Base-by-base conservation (phyloP, 2,329 filamentous ascomycete genomes). In the Fusarium acutatum region DNA sequence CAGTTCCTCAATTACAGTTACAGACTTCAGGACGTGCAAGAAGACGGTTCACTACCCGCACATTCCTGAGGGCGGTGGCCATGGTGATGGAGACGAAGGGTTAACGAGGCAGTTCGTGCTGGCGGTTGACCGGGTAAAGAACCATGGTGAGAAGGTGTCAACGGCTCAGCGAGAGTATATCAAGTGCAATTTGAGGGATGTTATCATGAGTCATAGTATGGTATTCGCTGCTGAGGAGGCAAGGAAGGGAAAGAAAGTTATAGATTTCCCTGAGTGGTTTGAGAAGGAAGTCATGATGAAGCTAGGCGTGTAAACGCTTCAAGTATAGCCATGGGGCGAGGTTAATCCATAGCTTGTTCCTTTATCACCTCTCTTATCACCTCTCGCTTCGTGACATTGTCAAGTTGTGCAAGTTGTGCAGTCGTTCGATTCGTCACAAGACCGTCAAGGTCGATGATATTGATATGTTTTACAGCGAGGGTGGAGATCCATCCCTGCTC, bases 261-360 rank as follows among this genome's bases (percentile, higher is more conserved):
- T 56, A 24, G 37, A 56, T 7, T 56, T 56, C 10, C 17, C 28
- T 5, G 37, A n/a, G 12, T 56, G 53, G 53, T 56, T 30, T 18
- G 53, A 56, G 26, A 56, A 56, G n/a, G 53, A 56, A 14, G 53
- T 56, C 18, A 56, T 56, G 53, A 14, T 37, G 12, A 32, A 56
- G 17, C 22, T 56, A 34, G 47, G 47, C 6, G 6, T 12, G 1
- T 50, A 34, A 3, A 34, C 10, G 8, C 0, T 10, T 20, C 5
- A 0, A 20, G 12, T 7, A 34, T 18, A 32, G 5, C 10, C 3
- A 6, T 18, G 18, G 3, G 1, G 7, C 2, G 28, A n/a, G 22
- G 5, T 0, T 9, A 14, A 18, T 18, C 1, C 5, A n/a, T 9
- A n/a, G 13, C 22, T 24, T 4, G 22, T 7, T 32, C n/a, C n/a